Conservation (phyloP, 306 rosid species). For the Prunus davidiana region DNA sequence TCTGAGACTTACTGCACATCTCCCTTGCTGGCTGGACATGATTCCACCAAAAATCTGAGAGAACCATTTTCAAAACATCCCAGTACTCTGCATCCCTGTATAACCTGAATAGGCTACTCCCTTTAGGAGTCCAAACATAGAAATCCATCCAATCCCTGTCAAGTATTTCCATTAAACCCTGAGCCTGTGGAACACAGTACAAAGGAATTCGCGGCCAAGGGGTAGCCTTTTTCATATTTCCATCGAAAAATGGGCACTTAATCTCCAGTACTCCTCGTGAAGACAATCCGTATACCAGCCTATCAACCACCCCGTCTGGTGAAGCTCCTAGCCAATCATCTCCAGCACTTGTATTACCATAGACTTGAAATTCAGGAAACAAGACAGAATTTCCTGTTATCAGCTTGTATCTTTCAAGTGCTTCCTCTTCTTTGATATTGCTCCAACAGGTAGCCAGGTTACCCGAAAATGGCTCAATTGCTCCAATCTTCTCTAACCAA, state of each 20-base stretch:
- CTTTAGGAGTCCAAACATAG: conserved; percentile 82
- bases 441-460: conserved; percentile 80
- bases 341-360: conserved; percentile 29
- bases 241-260: conserved; percentile 69
- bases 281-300: conserved; percentile 59
- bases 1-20: conserved; percentile 35
- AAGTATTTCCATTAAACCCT: conserved; percentile 85
- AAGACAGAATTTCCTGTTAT: conserved; percentile 66
- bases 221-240: conserved; percentile 50
- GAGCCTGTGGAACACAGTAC: conserved; percentile 77
- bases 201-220: conserved; percentile 77
- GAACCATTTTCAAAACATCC: conserved; percentile 53
- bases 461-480: conserved; percentile 68
- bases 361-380: conserved; percentile 79
- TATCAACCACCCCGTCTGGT: conserved; percentile 67
- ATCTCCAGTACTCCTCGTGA: conserved; percentile 67
- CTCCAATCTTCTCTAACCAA: conserved; percentile 83
- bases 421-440: conserved; percentile 81
- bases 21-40: conserved; percentile 78
- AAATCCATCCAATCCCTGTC: conserved; percentile 89
- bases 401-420: conserved; percentile 80
- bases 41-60: conserved; percentile 86
- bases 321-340: conserved; percentile 81
- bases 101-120: conserved; percentile 75
- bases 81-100: conserved; percentile 61